Evolutionary conservation across 2,329 filamentous ascomycete genomes (phyloP).

Genomic region (Aureobasidium sp.): DNA sequence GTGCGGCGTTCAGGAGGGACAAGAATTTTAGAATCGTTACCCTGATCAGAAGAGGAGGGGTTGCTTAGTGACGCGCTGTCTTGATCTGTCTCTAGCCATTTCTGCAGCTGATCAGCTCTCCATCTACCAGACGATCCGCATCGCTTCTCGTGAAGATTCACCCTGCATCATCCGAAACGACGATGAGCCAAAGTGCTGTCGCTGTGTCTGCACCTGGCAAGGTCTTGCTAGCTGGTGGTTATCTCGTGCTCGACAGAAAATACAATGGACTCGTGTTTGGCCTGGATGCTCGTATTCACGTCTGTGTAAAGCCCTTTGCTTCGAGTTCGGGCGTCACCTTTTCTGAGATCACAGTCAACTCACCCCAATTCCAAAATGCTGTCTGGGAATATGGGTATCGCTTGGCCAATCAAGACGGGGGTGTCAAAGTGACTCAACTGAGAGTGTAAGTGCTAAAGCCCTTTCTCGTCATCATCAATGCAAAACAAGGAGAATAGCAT

Average conservation of each 20-base stretch:
- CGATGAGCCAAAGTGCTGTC: constrained; percentile 18
- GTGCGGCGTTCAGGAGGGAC: constrained; percentile 7
- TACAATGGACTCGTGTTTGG: constrained; percentile 70
- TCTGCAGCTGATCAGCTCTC: constrained; percentile 1
- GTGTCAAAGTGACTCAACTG: constrained; percentile 72
- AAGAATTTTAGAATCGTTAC: constrained; percentile 3
- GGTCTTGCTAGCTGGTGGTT: constrained; percentile 89
- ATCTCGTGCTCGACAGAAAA: constrained; percentile 81
- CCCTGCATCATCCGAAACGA: background rate
- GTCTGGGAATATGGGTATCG: constrained; percentile 83
- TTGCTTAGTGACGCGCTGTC: background rate
- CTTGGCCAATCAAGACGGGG: constrained; percentile 62
- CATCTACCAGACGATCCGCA: constrained; percentile 3
- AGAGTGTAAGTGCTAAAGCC: constrained; percentile 56
- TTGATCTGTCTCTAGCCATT: background rate
- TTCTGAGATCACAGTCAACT: constrained; percentile 74
- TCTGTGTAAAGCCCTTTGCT: constrained; percentile 48
- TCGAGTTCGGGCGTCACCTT: constrained; percentile 55
- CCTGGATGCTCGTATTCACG: constrained; percentile 57
- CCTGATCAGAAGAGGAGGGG: constrained; percentile 6
- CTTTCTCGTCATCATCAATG: background rate
- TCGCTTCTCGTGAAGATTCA: constrained; percentile 9
- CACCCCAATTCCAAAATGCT: constrained; percentile 83
- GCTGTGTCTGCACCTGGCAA: constrained; percentile 87
- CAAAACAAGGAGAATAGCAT: background rate